Evolutionary conservation across 345 rosid genomes (phyloP).

Genomic region (Aquilaria yunnanensis): DNA sequence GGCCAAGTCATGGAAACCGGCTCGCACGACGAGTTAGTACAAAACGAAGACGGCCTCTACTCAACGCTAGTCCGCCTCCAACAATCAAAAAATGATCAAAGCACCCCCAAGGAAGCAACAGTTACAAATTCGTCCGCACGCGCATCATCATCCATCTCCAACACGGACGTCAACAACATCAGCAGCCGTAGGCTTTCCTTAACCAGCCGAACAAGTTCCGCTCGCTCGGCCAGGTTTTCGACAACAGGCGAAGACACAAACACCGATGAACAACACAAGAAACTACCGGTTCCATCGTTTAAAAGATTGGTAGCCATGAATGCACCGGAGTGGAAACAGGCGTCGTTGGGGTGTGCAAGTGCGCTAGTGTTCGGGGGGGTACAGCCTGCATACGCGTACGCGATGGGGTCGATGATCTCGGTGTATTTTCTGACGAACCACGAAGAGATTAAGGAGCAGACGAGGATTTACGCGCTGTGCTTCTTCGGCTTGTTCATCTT

Average conservation of each 20-base stretch:
- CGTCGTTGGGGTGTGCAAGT: constrained; percentile 47
- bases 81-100: constrained; percentile 30
- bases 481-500: constrained; percentile 45
- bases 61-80: constrained; percentile 48
- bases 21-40: constrained; percentile 53
- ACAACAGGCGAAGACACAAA: constrained; percentile 4
- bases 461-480: constrained; percentile 37
- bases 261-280: constrained; percentile 13
- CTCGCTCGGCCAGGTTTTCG: constrained; percentile 29
- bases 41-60: constrained; percentile 40
- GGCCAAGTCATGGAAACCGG: constrained; percentile 57
- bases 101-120: background rate
- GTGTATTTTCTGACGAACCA: constrained; percentile 45
- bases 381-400: constrained; percentile 54
- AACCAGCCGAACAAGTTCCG: constrained; percentile 57
- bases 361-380: constrained; percentile 59
- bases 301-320: constrained; percentile 58
- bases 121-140: background rate
- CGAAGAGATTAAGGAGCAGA: constrained; percentile 47
- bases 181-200: constrained; percentile 50
- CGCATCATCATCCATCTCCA: constrained; percentile 21
- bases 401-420: constrained; percentile 52
- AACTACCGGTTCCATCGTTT: constrained; percentile 43
- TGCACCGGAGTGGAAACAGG: constrained; percentile 69
- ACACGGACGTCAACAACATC: constrained; percentile 27